Conservation (phyloP, 257 asterid genomes). For the Solanum peruvianum region DNA sequence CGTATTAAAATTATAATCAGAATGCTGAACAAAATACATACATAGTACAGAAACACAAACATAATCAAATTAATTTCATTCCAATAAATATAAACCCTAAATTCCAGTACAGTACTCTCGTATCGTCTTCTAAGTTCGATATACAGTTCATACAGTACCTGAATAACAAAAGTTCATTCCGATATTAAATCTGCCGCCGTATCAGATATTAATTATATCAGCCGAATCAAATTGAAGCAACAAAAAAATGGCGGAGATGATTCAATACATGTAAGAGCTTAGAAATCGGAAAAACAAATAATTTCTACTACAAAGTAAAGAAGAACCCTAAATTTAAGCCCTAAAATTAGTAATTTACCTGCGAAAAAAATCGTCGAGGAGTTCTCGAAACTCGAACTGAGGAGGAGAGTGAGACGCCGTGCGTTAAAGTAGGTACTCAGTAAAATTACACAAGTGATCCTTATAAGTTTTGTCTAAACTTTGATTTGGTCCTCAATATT, state of each 20-base stretch:
- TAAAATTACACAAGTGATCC: not conserved
- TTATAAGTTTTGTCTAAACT: not conserved
- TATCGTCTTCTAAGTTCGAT: not conserved
- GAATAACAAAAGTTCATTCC: not conserved
- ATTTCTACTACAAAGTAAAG: not conserved
- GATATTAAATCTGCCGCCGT: not conserved
- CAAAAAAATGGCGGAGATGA: not conserved
- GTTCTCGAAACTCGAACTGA: not conserved
- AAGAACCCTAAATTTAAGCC: not conserved
- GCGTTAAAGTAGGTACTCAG: not conserved
- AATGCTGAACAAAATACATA: not conserved
- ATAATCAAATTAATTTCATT: not conserved
- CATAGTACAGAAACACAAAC: not conserved
- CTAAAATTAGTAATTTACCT: not conserved
- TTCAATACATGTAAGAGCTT: not conserved
- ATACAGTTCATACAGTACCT: not conserved
- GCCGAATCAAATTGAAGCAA: not conserved
- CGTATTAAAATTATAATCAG: not conserved
- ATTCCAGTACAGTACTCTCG: not conserved
- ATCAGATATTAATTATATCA: not conserved
- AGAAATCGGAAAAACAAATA: not conserved
- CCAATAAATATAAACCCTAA: not conserved
- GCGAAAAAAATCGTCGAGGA: not conserved
- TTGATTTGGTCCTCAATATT: not conserved
- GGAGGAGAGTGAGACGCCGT: not conserved